These are phyloP conservation scores for Fusarium caatingaense DNA, from an alignment of 2,329 filamentous ascomycete genomes.

Conservation along the genomic window DNA sequence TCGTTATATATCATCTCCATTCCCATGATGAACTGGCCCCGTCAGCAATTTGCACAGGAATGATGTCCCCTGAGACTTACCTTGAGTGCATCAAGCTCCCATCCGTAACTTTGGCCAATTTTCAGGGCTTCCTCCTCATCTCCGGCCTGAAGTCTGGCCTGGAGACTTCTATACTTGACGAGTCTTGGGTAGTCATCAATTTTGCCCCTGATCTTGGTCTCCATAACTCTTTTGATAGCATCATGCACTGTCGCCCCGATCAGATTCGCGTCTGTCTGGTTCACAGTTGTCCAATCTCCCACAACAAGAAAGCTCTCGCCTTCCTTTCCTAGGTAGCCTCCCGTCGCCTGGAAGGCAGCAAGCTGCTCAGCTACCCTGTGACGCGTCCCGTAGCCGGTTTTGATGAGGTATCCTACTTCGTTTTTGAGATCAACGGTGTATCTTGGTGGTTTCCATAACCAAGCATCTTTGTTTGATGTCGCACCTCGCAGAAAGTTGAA, in stretches of 20 bases:
- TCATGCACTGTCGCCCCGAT: slow-evolving; percentile 55
- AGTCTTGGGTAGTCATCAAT: slow-evolving; percentile 50
- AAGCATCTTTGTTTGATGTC: slow-evolving; percentile 53
- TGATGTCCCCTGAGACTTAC: slow-evolving; percentile 45
- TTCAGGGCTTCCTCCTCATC: slow-evolving; percentile 53
- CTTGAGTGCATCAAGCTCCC: slow-evolving; percentile 64
- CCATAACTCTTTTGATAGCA: slow-evolving; percentile 53
- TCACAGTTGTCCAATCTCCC: slow-evolving; percentile 60
- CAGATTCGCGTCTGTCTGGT: slow-evolving; percentile 48
- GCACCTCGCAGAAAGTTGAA: slow-evolving; percentile 47
- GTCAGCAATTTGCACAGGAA: slow-evolving; percentile 13
- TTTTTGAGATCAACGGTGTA: slow-evolving; percentile 58
- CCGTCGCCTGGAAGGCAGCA: slow-evolving; percentile 53
- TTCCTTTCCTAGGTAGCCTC: slow-evolving; percentile 51
- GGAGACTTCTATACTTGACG: slow-evolving; percentile 56
- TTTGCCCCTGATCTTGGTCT: slow-evolving; percentile 47
- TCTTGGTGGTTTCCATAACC: slow-evolving; percentile 53
- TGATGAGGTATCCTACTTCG: slow-evolving; percentile 64
- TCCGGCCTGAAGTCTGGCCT: slow-evolving; percentile 52
- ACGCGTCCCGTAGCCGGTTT: slow-evolving; percentile 67
- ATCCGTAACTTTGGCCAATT: slow-evolving; percentile 56
- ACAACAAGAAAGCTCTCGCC: slow-evolving; percentile 60
- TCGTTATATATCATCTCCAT: slow-evolving; percentile 63
- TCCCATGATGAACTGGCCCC: slow-evolving; percentile 63
- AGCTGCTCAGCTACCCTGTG: slow-evolving; percentile 61